Base-by-base conservation (phyloP, 495 filamentous ascomycete species). In the Letharia lupina region DNA sequence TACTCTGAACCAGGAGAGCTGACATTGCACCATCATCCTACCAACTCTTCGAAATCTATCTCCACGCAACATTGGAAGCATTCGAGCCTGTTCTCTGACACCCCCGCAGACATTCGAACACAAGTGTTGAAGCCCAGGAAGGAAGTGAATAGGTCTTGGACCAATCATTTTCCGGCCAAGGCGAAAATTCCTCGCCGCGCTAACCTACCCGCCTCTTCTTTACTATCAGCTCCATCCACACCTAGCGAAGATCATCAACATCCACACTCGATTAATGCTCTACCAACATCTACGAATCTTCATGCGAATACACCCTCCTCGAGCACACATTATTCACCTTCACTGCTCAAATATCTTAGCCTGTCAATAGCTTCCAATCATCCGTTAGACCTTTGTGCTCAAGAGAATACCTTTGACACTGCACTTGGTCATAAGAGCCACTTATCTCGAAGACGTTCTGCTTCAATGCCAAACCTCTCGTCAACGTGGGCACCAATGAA, bases 81-180 rank as follows among this genome's bases (percentile, higher is more conserved):
- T 39, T 12, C 33, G 23, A 11, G 48, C n/a, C 33, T 40, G 8
- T 9, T 50, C 15, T 40, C 2, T 23, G 18, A 63, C 15, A 9
- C 10, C 2, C 31, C 44, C 31, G 11, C 45, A 23, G 7, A 37
- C 15, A 23, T 28, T 52, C 18, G 33, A 40, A 40, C n/a, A 6
- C 37, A 45, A 42, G 41, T 48, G n/a, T 56, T 41, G 18, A 42
- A n/a, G 31, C 31, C 39, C 37, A 13, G n/a, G 5, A 44, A 44
- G 13, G 45, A 56, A 50, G 47, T 64, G 50, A 56, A 54, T n/a
- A 48, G 52, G 20, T 64, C 63, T 45, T 64, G 63, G 63, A 64
- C 63, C 39, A 64, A 39, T 28, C 50, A 58, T 20, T 66, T 61
- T n/a, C 64, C 58, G 39, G 31, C 35, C 45, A 40, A 37, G 20